Evolutionary conservation across 73 alveolate species (phyloP).

Genomic region (Halteria grandinella): DNA sequence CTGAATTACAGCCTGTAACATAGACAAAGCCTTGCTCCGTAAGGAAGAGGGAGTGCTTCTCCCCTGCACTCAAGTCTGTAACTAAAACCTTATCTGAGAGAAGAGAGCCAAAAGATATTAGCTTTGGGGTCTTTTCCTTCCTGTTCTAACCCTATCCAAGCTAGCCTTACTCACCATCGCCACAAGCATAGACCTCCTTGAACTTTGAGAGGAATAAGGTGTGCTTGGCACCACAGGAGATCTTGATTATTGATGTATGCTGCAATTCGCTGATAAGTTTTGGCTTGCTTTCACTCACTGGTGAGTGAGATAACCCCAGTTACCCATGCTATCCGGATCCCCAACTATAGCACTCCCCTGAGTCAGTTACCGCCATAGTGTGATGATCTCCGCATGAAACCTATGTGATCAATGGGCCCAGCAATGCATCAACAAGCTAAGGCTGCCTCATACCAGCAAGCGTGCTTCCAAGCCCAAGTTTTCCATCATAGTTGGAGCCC

Average conservation of each 20-base stretch:
- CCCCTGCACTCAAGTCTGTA: slow-evolving; percentile 16
- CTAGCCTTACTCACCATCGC: slow-evolving; percentile 82
- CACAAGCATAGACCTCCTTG: slow-evolving; percentile 82
- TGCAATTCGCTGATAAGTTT: neutral
- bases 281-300: slow-evolving; percentile 16
- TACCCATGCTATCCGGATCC: slow-evolving; percentile 55
- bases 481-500: slow-evolving; percentile 54
- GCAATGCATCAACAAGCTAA: slow-evolving; percentile 28
- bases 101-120: neutral
- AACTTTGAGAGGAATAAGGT: slow-evolving; percentile 61
- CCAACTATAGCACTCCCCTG: slow-evolving; percentile 65
- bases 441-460: slow-evolving; percentile 1
- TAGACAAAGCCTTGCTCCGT: neutral
- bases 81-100: neutral
- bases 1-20: slow-evolving; percentile 6
- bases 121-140: slow-evolving; percentile 26
- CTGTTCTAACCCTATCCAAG: slow-evolving; percentile 68
- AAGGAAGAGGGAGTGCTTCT: slow-evolving; percentile 21
- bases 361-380: slow-evolving; percentile 46
- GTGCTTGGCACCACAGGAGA: slow-evolving; percentile 57
- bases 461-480: slow-evolving; percentile 31
- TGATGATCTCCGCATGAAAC: slow-evolving; percentile 70
- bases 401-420: neutral
- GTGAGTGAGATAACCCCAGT: slow-evolving; percentile 55
- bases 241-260: neutral